Base-by-base conservation (phyloP, 2,329 filamentous ascomycete species). In the Talaromyces atroroseus region DNA sequence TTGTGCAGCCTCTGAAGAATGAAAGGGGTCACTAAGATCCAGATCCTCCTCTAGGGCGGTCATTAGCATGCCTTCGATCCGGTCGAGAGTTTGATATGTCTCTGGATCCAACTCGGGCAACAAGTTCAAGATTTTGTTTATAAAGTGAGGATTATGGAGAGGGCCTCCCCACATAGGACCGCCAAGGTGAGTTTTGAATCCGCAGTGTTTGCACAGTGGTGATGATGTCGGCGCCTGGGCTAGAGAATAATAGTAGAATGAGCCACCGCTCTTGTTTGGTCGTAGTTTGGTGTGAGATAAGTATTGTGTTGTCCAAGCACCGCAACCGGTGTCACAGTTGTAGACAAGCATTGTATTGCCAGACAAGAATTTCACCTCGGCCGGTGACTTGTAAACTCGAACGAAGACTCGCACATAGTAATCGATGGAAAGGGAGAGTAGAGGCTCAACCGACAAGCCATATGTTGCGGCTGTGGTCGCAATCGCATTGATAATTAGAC, bases 141-240 rank as follows among this genome's bases (percentile, higher is more conserved):
- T 84, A 67, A 96, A 99, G 1, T 85, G 82, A 6, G 84, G 81
- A 46, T 91, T 91, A 72, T 99, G 94, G 8, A 99, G 77, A 20
- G 88, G 88, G 0, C 94, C 94, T 34, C 84, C 92, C 76, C 92
- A 99, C 92, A 99, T 97, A 0, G 94, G 94, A 1, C 94, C 94
- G 4, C 85, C 88, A 14, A 97, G 71, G 71, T 97, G 94, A 74
- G 87, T 95, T 68, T 88, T 92, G 67, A 82, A 85, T 8, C 87
- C 89, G 68, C 94, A 99, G 70, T 97, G 90, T 58, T 85, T 80
- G 71, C 94, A 99, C 40, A 79, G 74, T 16, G 81, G 78, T 57
- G 84, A 81, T 3, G 82, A 76, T 0, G 82, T 81, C 1, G 92
- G 90, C 0, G 81, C 92, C 66, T 87, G 80, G 0, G 87, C 82